Base-by-base conservation (phyloP, 2,329 filamentous ascomycete species). In the Elsinoe batatas region DNA sequence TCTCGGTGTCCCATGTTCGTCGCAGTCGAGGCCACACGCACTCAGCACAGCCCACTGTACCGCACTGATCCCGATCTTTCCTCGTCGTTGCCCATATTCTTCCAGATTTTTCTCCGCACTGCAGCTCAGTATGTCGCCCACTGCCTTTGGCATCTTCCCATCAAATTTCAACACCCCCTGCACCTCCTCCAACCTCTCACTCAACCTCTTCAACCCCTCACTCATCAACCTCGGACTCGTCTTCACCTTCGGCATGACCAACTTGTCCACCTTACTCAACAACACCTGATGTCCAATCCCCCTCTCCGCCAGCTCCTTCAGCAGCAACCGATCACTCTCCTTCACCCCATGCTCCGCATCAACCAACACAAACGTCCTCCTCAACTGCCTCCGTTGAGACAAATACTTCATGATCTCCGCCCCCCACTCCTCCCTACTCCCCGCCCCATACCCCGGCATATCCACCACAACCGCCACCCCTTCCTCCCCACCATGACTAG, bases 381-480 rank as follows among this genome's bases (percentile, higher is more conserved):
- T 73, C 42, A 85, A 79, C 71, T 87, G 80, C 63, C 78, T 81
- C 59, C 84, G 74, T 42, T 74, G 72, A 60, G 75, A 72, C 32
- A 88, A 67, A 68, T 85, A 87, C 66, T 85, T 86, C 72, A 86
- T 74, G 58, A 86, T 84, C 67, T 87, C 80, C 20, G 68, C 64
- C 0, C 84, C 84, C 83, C 84, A 87, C 62, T 80, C 78, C 7
- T 73, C 67, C 33, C 77, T 69, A 63, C 79, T 82, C 1, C 78
- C 82, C 56, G 79, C 76, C 3, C 84, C 84, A 64, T 88, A 88
- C 0, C 84, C 84, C 1, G 84, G 85, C 78, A 85, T 85, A 66
- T 88, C 84, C 17, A 88, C 72, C 33, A 88, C 74, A 0, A 83
- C 76, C 26, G 85, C 64, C 11, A 55, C 53, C 1, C 53, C 53